Conservation (phyloP, 1,284 basidiomycete genomes). For the Pholiota adiposa region DNA sequence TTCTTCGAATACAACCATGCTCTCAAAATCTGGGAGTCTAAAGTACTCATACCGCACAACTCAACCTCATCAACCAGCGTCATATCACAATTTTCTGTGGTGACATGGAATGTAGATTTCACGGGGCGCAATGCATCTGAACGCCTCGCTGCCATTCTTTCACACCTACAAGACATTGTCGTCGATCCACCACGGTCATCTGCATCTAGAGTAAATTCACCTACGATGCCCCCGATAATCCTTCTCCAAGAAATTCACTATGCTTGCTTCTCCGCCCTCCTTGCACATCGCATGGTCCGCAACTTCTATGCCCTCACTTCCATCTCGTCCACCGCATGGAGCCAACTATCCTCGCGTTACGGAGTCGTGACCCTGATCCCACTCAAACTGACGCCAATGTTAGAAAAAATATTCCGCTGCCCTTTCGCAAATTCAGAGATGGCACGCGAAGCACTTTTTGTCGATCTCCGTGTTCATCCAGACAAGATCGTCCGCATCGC, state of each 20-base stretch:
- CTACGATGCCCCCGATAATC: conserved; percentile 7
- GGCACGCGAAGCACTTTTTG: conserved; percentile 19
- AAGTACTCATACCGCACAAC: background rate
- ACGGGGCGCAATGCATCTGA: background rate
- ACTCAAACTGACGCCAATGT: background rate
- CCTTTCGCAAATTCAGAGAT: conserved; percentile 12
- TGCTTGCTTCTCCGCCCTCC: conserved; percentile 8
- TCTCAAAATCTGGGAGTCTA: background rate
- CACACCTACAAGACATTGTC: conserved; percentile 8
- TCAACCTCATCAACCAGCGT: background rate
- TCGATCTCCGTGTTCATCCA: conserved; percentile 12
- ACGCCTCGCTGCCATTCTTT: conserved; percentile 12
- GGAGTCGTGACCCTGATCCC: conserved; percentile 17
- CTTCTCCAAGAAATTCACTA: conserved; percentile 19
- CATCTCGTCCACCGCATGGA: conserved; percentile 11
- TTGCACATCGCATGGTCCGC: conserved; percentile 14
- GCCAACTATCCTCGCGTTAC: conserved; percentile 3
- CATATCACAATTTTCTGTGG: conserved; percentile 3
- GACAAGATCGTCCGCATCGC: conserved; percentile 10
- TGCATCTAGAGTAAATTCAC: background rate
- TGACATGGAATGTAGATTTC: conserved; percentile 24
- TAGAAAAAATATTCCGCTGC: conserved; percentile 13
- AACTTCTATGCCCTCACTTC: conserved; percentile 14
- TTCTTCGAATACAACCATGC: background rate
- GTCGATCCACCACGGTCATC: background rate